Evolutionary conservation across 352 stramenopile species (phyloP).

Genomic region (Albugo candida): DNA sequence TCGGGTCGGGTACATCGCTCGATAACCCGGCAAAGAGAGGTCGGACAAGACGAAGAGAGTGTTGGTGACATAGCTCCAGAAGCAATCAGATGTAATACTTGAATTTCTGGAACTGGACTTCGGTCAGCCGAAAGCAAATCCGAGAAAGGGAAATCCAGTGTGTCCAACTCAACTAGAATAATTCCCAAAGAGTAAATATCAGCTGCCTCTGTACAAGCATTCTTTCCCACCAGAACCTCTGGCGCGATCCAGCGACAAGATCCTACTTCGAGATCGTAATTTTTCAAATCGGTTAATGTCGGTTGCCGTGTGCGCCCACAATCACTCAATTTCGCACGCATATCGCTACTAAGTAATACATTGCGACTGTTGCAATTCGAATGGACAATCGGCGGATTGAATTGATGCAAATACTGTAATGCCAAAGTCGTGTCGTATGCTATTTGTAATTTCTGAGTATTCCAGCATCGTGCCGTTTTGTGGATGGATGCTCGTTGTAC

Average conservation of each 20-base stretch:
- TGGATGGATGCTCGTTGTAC: conserved; percentile 16
- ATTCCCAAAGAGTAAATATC: conserved; percentile 64
- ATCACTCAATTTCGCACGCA: conserved; percentile 15
- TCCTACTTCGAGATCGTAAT: conserved; percentile 9
- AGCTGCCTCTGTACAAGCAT: conserved; percentile 16
- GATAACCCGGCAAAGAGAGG: no score
- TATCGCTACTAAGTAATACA: conserved; percentile 17
- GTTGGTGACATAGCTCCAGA: not conserved
- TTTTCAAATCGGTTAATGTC: not conserved
- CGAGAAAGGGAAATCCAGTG: conserved; percentile 40
- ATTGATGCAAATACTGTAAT: conserved; percentile 25
- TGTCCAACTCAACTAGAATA: conserved; percentile 49
- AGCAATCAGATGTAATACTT: not conserved
- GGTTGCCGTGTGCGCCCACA: conserved; percentile 8
- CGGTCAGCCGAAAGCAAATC: conserved; percentile 37
- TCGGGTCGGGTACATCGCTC: no score
- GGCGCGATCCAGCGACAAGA: conserved; percentile 40
- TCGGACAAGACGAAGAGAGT: not conserved
- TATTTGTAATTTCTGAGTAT: conserved; percentile 22
- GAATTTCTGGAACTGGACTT: conserved; percentile 11
- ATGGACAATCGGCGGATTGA: conserved; percentile 25
- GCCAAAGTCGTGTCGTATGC: conserved; percentile 13
- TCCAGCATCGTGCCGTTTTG: conserved; percentile 18
- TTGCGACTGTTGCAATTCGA: conserved; percentile 17
- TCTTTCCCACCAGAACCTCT: conserved; percentile 33